Conservation (phyloP, 306 rosid species). For the Cucumis cinereus region DNA sequence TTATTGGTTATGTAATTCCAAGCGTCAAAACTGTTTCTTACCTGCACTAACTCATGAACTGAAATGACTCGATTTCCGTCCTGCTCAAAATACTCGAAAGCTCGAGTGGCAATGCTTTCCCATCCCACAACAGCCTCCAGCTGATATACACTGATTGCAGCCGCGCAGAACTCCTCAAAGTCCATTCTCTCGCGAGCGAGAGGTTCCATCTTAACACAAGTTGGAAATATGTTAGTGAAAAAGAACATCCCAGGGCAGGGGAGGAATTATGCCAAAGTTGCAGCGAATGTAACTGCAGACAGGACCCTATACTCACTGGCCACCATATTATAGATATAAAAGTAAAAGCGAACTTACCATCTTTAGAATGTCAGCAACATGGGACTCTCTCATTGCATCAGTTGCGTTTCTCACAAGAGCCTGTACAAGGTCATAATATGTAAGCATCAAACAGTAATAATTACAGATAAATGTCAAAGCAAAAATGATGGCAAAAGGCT, state of each 20-base stretch:
- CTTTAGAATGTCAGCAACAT: slow-evolving; percentile 57
- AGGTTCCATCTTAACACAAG: slow-evolving; percentile 53
- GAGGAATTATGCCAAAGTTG: neutral
- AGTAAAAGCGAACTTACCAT: slow-evolving; percentile 36
- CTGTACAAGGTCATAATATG: slow-evolving; percentile 23
- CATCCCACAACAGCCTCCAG: slow-evolving; percentile 76
- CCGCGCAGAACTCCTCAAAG: slow-evolving; percentile 88
- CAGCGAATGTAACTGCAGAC: neutral
- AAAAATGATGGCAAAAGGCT: slow-evolving; percentile 18
- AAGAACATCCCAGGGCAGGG: neutral
- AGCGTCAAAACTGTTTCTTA: slow-evolving; percentile 16
- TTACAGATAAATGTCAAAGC: neutral
- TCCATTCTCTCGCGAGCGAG: slow-evolving; percentile 56
- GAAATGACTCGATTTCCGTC: slow-evolving; percentile 70
- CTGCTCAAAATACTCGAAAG: slow-evolving; percentile 58
- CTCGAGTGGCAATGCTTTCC: slow-evolving; percentile 65
- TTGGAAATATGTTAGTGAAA: neutral
- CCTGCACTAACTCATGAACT: slow-evolving; percentile 85
- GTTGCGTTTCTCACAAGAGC: slow-evolving; percentile 77
- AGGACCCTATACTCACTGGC: neutral
- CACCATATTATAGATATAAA: neutral
- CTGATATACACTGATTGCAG: slow-evolving; percentile 79
- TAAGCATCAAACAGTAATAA: neutral
- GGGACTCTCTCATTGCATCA: slow-evolving; percentile 87
- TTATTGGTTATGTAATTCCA: neutral